Percentiles rank a stretch among this genome's conserved stretches.
These are phyloP conservation scores for Tylopilus subfusipes DNA, from an alignment of 768 basidiomycete species.

Conservation along the genomic window DNA sequence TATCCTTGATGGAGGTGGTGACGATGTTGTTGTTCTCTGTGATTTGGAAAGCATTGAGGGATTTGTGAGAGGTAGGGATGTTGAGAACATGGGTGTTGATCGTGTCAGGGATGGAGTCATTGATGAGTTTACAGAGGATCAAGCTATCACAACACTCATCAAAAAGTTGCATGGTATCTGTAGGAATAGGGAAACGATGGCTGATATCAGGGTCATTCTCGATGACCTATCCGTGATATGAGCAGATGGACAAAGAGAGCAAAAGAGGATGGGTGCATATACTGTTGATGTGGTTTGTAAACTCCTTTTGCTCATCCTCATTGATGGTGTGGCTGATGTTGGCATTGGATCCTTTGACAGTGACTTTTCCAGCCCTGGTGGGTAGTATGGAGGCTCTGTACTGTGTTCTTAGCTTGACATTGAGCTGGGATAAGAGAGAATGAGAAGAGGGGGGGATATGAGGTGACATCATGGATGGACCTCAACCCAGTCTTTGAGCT, in stretches of 20 bases:
- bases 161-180: constrained; percentile 97
- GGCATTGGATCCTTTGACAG: too few relatives aligned
- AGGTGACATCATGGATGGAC: too few relatives aligned
- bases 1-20: constrained; percentile 95
- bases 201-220: constrained; percentile 87
- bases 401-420: too few relatives aligned
- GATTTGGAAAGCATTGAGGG: too few relatives aligned
- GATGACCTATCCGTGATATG: constrained; percentile 58
- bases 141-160: constrained; percentile 96
- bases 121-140: constrained; percentile 96
- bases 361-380: too few relatives aligned
- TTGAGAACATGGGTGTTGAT: constrained; percentile 99
- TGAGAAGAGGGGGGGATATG: too few relatives aligned
- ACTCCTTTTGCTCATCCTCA: constrained; percentile 89
- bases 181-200: constrained; percentile 83
- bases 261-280: constrained; percentile 43
- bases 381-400: too few relatives aligned
- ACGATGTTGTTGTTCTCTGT: too few relatives aligned
- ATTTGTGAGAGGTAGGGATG: too few relatives aligned
- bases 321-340: too few relatives aligned
- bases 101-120: constrained; percentile 98
- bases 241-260: not conserved
- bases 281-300: constrained; percentile 95
- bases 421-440: too few relatives aligned
- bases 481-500: constrained; percentile 93